Percentiles rank a stretch among this genome's conserved stretches.
Conservation (phyloP, 2,329 filamentous ascomycete genomes). For the Hypoxylon sp. region DNA sequence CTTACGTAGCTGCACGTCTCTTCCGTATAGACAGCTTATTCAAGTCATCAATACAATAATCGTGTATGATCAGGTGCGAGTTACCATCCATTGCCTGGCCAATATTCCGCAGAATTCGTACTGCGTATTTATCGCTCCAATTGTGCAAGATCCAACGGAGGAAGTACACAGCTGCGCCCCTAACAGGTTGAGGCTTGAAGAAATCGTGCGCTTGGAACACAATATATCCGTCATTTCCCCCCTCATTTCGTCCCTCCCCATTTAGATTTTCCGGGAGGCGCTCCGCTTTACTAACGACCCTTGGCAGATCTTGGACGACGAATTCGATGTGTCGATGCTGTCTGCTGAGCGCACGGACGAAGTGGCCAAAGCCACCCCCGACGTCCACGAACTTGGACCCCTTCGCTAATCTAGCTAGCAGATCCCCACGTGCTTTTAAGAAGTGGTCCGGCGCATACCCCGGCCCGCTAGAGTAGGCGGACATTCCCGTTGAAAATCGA, state of each 20-base stretch:
- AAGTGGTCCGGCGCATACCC: slow-evolving; percentile 16
- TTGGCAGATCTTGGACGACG: slow-evolving; percentile 39
- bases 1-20: slow-evolving; percentile 14
- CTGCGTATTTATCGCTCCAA: slow-evolving; percentile 47
- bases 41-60: slow-evolving; percentile 15
- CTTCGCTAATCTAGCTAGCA: slow-evolving; percentile 4
- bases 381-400: slow-evolving; percentile 38
- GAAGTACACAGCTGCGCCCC: slow-evolving; percentile 50
- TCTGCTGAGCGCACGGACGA: slow-evolving; percentile 8
- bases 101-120: slow-evolving; percentile 1
- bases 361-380: slow-evolving; percentile 42
- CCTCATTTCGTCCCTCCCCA: slow-evolving; percentile 2
- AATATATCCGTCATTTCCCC: slow-evolving; percentile 21
- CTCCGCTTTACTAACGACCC: slow-evolving; percentile 24
- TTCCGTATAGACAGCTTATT: slow-evolving; percentile 4
- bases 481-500: slow-evolving; percentile 14
- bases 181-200: slow-evolving; percentile 53
- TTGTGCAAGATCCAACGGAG: slow-evolving; percentile 55
- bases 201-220: slow-evolving; percentile 47
- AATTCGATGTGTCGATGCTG: slow-evolving; percentile 8
- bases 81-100: slow-evolving; percentile 7
- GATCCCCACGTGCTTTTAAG: slow-evolving; percentile 10
- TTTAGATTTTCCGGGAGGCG: background rate
- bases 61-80: slow-evolving; percentile 14
- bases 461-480: slow-evolving; percentile 15